Conservation (phyloP, 2,329 filamentous ascomycete genomes). For the Trichoderma hamatum region DNA sequence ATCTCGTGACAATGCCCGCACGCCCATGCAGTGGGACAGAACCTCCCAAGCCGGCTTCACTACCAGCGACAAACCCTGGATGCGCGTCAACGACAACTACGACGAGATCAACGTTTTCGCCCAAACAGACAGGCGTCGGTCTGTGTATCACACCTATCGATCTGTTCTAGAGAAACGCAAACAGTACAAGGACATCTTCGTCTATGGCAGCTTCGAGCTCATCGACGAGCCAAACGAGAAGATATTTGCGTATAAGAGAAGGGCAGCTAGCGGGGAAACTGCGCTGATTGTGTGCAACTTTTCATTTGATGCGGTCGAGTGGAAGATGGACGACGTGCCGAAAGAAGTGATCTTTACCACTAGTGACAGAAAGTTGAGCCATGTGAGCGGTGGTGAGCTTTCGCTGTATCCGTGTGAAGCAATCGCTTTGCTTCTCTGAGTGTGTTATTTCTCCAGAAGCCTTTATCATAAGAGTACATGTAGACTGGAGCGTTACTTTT, state of each 20-base stretch:
- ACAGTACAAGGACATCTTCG: conserved; percentile 61
- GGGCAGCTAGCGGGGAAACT: conserved; percentile 36
- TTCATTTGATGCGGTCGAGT: conserved; percentile 38
- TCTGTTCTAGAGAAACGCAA: conserved; percentile 63
- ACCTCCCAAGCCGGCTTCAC: conserved; percentile 67
- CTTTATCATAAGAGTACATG: background rate
- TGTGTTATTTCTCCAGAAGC: background rate
- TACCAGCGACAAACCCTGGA: conserved; percentile 63
- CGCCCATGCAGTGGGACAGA: conserved; percentile 73
- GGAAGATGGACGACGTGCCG: conserved; percentile 37
- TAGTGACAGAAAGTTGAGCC: conserved; percentile 35
- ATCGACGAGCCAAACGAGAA: conserved; percentile 43
- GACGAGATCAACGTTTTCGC: conserved; percentile 62
- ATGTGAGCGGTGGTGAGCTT: conserved; percentile 36
- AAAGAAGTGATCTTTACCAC: conserved; percentile 43
- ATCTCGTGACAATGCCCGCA: conserved; percentile 69
- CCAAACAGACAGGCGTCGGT: conserved; percentile 52
- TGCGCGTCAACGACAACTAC: conserved; percentile 68
- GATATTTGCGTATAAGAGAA: conserved; percentile 46
- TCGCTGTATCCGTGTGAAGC: conserved; percentile 44
- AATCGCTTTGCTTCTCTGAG: conserved; percentile 39
- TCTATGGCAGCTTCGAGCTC: conserved; percentile 62
- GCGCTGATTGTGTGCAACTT: conserved; percentile 48
- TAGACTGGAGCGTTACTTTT: background rate
- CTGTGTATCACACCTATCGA: conserved; percentile 65